A percentile compares a stretch with the other conserved stretches of the same genome.
Conservation (phyloP, 371 early-diverging fungal species). For the Lichtheimia corymbifera region DNA sequence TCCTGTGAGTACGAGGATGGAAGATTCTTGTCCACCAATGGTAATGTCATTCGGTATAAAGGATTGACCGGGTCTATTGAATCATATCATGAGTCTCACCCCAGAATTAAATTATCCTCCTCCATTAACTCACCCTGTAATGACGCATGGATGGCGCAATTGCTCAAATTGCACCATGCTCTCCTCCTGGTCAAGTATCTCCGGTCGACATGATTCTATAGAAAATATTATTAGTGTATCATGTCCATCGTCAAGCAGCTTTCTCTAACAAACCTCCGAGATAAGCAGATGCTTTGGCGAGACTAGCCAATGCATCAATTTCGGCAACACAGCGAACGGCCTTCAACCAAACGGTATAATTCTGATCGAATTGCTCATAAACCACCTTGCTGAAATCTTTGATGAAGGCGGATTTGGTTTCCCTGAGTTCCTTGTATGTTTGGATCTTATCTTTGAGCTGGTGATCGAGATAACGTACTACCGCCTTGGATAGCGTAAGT, state of each 20-base stretch:
- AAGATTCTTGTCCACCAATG: slow-evolving; percentile 68
- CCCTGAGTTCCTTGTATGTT: slow-evolving; percentile 81
- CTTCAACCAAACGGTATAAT: slow-evolving; percentile 70
- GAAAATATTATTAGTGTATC: slow-evolving; percentile 1
- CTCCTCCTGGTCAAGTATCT: slow-evolving; percentile 59
- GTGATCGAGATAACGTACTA: slow-evolving; percentile 87
- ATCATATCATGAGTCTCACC: no score
- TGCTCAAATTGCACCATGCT: slow-evolving; percentile 78
- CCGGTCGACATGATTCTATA: slow-evolving; percentile 81
- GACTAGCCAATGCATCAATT: slow-evolving; percentile 89
- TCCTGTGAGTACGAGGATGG: slow-evolving; percentile 96
- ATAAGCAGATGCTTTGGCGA: slow-evolving; percentile 71
- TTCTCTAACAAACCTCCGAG: slow-evolving; percentile 55
- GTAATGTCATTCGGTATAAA: slow-evolving; percentile 95
- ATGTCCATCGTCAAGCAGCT: not conserved
- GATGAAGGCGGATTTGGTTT: slow-evolving; percentile 69
- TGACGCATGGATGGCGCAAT: slow-evolving; percentile 87
- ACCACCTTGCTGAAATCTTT: slow-evolving; percentile 71
- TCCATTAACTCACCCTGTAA: slow-evolving; percentile 42
- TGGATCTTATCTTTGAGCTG: slow-evolving; percentile 69
- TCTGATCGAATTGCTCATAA: slow-evolving; percentile 78
- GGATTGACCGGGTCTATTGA: slow-evolving; percentile 55
- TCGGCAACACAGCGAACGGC: slow-evolving; percentile 80
- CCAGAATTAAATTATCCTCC: no score
- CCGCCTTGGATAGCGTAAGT: slow-evolving; percentile 29